A percentile compares a stretch with the other conserved stretches of the same genome.
These are phyloP conservation scores for Lodderomyces orthopsilosis DNA, from an alignment of 1,139 yeast genomes.

Conservation along the genomic window DNA sequence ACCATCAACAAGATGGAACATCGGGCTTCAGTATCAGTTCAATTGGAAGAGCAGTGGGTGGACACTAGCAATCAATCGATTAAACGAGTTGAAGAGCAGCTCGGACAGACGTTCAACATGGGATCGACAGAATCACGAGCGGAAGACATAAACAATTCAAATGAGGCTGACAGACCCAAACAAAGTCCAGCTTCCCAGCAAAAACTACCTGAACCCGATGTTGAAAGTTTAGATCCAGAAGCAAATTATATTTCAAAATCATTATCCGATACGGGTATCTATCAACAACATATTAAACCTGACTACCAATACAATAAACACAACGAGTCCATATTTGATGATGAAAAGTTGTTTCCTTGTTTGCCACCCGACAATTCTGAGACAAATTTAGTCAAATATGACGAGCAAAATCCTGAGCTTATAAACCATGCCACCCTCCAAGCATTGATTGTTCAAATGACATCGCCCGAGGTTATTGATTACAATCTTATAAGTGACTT, in stretches of 20 bases:
- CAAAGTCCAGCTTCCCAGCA: not conserved
- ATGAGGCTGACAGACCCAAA: not conserved
- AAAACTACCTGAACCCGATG: not conserved
- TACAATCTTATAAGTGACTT: conserved; percentile 80
- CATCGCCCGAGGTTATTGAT: conserved; percentile 77
- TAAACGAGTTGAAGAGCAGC: not conserved
- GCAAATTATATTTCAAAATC: conserved; percentile 10
- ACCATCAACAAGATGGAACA: not conserved
- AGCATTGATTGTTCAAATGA: conserved; percentile 68
- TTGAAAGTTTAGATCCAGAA: not conserved
- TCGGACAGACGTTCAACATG: not conserved
- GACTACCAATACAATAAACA: conserved; percentile 36
- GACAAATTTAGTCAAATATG: conserved; percentile 33
- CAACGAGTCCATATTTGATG: conserved; percentile 43
- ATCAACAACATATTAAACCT: conserved; percentile 17
- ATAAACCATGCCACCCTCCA: conserved; percentile 42
- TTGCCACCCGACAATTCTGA: conserved; percentile 18
- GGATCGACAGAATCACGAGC: not conserved
- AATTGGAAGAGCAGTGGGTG: not conserved
- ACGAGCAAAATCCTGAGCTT: conserved; percentile 29
- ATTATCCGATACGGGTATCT: conserved; percentile 9
- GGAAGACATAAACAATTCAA: not conserved
- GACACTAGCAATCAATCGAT: not conserved
- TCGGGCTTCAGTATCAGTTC: not conserved
- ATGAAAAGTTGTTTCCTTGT: conserved; percentile 34